Percentiles rank a stretch among this genome's conserved stretches.
Conservation (phyloP, 305 asterid genomes). For the Solanum hybrid region DNA sequence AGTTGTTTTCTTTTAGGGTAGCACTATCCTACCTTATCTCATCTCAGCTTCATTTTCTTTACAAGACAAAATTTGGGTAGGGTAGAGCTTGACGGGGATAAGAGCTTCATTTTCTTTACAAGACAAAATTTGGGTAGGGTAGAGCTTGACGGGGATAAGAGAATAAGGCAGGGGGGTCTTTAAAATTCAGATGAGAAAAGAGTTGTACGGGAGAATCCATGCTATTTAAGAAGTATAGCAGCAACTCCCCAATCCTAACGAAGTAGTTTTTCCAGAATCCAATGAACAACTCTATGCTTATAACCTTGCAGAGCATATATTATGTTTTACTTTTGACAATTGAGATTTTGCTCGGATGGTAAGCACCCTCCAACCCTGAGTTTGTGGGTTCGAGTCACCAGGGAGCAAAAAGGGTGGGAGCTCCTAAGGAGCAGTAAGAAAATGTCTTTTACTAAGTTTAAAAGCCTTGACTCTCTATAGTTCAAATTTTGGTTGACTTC, state of each 20-base stretch:
- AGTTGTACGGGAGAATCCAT: neutral
- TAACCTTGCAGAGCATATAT: neutral
- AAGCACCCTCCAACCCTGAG: neutral
- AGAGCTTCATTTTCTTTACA: neutral
- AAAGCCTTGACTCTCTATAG: neutral
- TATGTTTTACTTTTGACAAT: neutral
- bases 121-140: neutral
- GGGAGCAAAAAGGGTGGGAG: neutral
- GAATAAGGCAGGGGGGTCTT: neutral
- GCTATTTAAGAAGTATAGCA: constrained; percentile 7
- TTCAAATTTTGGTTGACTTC: neutral
- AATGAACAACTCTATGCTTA: neutral
- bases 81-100: neutral
- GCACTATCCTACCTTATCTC: neutral
- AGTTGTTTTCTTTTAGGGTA: neutral
- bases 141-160: neutral
- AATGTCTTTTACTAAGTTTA: neutral
- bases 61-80: neutral
- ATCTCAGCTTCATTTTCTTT: neutral
- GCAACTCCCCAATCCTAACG: neutral
- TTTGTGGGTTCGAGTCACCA: neutral
- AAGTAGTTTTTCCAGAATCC: neutral
- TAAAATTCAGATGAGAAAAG: neutral
- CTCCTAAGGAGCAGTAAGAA: neutral
- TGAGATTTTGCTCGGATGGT: neutral